Percentiles rank a stretch among this genome's conserved stretches.
These are phyloP conservation scores for Aspergillus calidoustus DNA, from an alignment of 2,329 filamentous ascomycete species.

Conservation along the genomic window DNA sequence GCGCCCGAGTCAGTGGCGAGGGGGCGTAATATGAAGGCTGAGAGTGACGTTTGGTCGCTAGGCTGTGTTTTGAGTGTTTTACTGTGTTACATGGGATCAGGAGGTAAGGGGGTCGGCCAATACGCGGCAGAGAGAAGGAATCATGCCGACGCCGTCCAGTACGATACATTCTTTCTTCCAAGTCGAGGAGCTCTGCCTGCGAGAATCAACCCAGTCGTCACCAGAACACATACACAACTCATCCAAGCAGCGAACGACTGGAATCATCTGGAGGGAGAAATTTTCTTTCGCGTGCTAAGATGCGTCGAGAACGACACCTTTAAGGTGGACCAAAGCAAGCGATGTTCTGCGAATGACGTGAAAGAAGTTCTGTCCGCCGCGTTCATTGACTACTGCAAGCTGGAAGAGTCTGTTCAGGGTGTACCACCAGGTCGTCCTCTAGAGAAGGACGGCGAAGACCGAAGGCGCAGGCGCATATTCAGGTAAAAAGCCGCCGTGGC, in stretches of 20 bases:
- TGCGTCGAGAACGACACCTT: neutral
- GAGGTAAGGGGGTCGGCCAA: neutral
- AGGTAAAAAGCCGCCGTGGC: too few species aligned
- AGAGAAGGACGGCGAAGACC: too few species aligned
- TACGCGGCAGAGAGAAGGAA: neutral
- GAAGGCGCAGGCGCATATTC: too few species aligned
- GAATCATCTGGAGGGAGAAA: neutral
- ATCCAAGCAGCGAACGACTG: neutral
- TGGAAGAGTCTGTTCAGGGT: too few species aligned
- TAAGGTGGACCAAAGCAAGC: neutral
- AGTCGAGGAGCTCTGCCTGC: neutral
- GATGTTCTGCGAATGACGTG: neutral
- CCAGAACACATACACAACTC: neutral
- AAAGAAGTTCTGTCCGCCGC: neutral
- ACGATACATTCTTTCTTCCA: neutral
- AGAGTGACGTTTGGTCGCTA: conserved; percentile 13
- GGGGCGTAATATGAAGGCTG: neutral
- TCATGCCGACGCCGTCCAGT: neutral
- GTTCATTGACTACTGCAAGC: too few species aligned
- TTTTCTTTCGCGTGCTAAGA: neutral
- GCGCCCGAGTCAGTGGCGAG: neutral
- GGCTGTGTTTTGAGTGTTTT: conserved; percentile 8
- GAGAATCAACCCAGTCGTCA: neutral
- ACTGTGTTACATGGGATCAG: neutral
- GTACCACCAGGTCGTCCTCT: too few species aligned